Conservation (phyloP, 1,139 yeast genomes). For the Hanseniaspora gamundiae region DNA sequence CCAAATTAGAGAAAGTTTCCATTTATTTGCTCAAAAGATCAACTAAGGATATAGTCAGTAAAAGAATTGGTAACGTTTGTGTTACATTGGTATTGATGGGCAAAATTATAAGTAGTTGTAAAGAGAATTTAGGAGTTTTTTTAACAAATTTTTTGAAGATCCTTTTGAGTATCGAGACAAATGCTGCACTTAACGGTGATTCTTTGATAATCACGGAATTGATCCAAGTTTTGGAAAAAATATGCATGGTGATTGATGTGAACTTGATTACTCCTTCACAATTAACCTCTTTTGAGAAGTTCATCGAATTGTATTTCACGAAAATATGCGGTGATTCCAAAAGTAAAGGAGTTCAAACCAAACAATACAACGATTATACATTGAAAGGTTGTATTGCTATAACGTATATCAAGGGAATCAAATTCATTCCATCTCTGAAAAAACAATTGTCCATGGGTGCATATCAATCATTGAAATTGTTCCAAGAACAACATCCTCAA, state of each 20-base stretch:
- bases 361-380: slow-evolving; percentile 19
- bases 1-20: slow-evolving; percentile 80
- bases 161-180: slow-evolving; percentile 22
- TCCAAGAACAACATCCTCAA: slow-evolving; percentile 18
- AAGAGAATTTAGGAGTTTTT: slow-evolving; percentile 73
- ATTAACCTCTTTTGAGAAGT: slow-evolving; percentile 24
- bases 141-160: slow-evolving; percentile 50
- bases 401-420: slow-evolving; percentile 18
- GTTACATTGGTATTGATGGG: slow-evolving; percentile 66
- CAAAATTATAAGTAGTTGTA: slow-evolving; percentile 62
- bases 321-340: not conserved
- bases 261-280: slow-evolving; percentile 36
- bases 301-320: slow-evolving; percentile 16
- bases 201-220: slow-evolving; percentile 18
- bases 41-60: slow-evolving; percentile 46
- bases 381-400: slow-evolving; percentile 23
- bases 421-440: slow-evolving; percentile 20
- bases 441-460: slow-evolving; percentile 19
- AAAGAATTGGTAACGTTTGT: slow-evolving; percentile 63
- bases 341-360: not conserved
- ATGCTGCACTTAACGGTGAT: slow-evolving; percentile 21
- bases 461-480: slow-evolving; percentile 14
- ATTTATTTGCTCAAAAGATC: slow-evolving; percentile 54
- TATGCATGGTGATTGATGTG: slow-evolving; percentile 55
- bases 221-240: slow-evolving; percentile 26